A percentile compares a stretch with the other conserved stretches of the same genome.
These are phyloP conservation scores for Coemansia biformis DNA, from an alignment of 192 early-diverging fungal genomes.

Conservation along the genomic window DNA sequence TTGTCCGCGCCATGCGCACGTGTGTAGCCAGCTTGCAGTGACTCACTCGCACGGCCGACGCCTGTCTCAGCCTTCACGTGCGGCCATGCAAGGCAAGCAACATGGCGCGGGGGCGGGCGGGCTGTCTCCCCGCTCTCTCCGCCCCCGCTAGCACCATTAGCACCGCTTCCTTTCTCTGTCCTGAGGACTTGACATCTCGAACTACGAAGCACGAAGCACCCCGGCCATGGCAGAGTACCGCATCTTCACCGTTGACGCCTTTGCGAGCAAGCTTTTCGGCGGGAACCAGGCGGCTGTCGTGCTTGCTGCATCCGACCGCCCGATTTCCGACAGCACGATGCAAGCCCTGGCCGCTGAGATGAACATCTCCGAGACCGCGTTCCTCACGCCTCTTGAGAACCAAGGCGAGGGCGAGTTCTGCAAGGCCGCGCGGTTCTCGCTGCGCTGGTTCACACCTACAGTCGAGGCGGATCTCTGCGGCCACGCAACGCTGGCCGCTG, in stretches of 20 bases:
- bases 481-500: conserved; percentile 47
- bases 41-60: too few relatives aligned
- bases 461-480: conserved; percentile 45
- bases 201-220: background rate
- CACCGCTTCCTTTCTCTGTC: too few relatives aligned
- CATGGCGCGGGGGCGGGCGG: too few relatives aligned
- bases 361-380: conserved; percentile 51
- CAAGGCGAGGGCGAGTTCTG: conserved; percentile 9
- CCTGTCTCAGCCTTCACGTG: too few relatives aligned
- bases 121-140: too few relatives aligned
- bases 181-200: too few relatives aligned
- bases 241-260: conserved; percentile 38
- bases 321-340: conserved; percentile 10
- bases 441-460: conserved; percentile 50
- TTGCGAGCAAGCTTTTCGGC: conserved; percentile 21
- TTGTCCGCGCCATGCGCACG: too few relatives aligned
- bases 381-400: conserved; percentile 15
- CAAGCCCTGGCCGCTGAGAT: conserved; percentile 36
- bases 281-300: conserved; percentile 46
- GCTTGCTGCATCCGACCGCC: conserved; percentile 12
- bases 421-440: conserved; percentile 5
- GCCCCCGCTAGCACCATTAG: too few relatives aligned
- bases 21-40: too few relatives aligned
- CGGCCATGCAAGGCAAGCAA: too few relatives aligned
- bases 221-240: conserved; percentile 17